phyloP scores from a whole-genome alignment of 177 flowering plant species.

The Tripterygium wilfordii region DNA sequence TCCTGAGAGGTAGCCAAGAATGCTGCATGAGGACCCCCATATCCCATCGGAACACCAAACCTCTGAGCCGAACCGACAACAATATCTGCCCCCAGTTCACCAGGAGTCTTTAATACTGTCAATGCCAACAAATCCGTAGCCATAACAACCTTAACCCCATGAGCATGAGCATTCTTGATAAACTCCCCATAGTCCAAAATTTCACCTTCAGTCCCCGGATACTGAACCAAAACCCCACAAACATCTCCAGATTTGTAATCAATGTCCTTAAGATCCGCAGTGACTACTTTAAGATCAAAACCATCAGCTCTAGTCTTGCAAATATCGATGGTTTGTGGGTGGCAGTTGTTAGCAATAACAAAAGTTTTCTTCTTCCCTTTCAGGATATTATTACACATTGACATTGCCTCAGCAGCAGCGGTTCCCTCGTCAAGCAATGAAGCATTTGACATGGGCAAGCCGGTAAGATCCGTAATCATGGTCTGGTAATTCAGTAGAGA shows the following conservation, averaged over 20 bases:
- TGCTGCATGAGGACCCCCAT: slow-evolving; percentile 99
- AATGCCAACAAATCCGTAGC: slow-evolving; percentile 88
- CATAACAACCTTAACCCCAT: slow-evolving; percentile 97
- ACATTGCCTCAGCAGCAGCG: slow-evolving; percentile 99
- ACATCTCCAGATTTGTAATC: slow-evolving; percentile 83
- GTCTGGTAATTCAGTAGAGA: slow-evolving; percentile 88
- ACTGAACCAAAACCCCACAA: slow-evolving; percentile 96
- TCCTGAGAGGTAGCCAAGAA: slow-evolving; percentile 96
- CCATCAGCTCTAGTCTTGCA: slow-evolving; percentile 92
- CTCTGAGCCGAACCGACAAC: slow-evolving; percentile 94
- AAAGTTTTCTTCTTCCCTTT: slow-evolving; percentile 90
- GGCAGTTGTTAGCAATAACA: slow-evolving; percentile 76
- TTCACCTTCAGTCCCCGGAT: slow-evolving; percentile 94
- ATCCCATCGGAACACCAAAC: slow-evolving; percentile 99
- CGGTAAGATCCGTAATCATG: slow-evolving; percentile 86
- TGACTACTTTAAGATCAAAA: slow-evolving; percentile 72
- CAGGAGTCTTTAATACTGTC: slow-evolving; percentile 95
- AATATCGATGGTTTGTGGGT: slow-evolving; percentile 89
- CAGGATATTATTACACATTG: slow-evolving; percentile 87
- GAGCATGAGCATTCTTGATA: slow-evolving; percentile 79
- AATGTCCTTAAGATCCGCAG: slow-evolving; percentile 61
- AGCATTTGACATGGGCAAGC: slow-evolving; percentile 95
- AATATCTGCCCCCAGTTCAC: slow-evolving; percentile 90
- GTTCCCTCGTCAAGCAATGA: slow-evolving; percentile 95
- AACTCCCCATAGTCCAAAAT: slow-evolving; percentile 85